Percentiles rank a stretch among this genome's conserved stretches.
Evolutionary conservation across 2,329 filamentous ascomycete genomes (phyloP).

Genomic region (Colletotrichum sp.): DNA sequence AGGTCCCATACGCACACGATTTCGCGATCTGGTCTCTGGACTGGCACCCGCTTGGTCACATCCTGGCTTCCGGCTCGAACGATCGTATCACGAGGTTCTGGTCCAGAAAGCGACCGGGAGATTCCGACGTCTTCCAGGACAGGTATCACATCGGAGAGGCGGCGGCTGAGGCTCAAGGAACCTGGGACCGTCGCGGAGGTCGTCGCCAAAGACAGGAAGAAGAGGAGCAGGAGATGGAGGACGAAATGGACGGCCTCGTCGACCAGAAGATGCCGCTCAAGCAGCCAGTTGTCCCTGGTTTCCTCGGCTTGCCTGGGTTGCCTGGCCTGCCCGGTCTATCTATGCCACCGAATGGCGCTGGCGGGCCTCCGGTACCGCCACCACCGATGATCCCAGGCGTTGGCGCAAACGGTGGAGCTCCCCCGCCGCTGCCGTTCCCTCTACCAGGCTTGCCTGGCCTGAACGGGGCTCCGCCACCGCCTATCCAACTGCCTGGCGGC

Average conservation of each 20-base stretch:
- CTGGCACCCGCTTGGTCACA: constrained; percentile 96
- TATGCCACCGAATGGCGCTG: constrained; percentile 39
- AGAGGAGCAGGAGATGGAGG: constrained; percentile 91
- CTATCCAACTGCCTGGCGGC: constrained; percentile 52
- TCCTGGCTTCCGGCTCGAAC: constrained; percentile 93
- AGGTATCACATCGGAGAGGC: constrained; percentile 95
- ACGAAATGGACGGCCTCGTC: constrained; percentile 89
- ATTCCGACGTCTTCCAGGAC: constrained; percentile 85
- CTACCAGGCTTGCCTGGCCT: constrained; percentile 54
- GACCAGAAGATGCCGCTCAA: constrained; percentile 84
- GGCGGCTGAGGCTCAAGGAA: constrained; percentile 93
- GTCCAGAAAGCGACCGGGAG: constrained; percentile 88
- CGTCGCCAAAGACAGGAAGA: constrained; percentile 85
- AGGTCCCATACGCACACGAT: constrained; percentile 85
- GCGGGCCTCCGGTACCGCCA: constrained; percentile 28
- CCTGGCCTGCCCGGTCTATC: constrained; percentile 42
- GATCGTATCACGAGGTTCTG: constrained; percentile 97
- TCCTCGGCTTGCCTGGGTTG: constrained; percentile 65
- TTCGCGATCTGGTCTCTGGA: constrained; percentile 97
- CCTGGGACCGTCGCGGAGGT: constrained; percentile 82
- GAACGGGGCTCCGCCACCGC: constrained; percentile 50
- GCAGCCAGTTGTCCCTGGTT: constrained; percentile 51
- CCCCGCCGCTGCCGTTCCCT: constrained; percentile 58
- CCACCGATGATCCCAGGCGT: constrained; percentile 58
- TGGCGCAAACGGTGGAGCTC: constrained; percentile 42